These are phyloP conservation scores for Microcera coccophila DNA, from an alignment of 2,329 filamentous ascomycete species.

Conservation along the genomic window DNA sequence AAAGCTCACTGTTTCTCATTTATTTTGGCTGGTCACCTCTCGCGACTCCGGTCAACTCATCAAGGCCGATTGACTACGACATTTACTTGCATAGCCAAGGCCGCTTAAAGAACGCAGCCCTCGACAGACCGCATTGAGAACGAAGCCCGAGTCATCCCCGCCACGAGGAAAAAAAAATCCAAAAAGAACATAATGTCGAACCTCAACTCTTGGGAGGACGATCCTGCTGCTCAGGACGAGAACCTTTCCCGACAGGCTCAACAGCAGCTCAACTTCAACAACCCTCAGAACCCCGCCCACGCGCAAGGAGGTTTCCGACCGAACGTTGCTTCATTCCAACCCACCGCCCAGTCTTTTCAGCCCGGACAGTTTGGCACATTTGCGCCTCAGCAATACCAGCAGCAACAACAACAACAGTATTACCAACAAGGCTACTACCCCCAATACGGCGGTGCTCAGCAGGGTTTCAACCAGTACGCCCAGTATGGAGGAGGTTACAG, in stretches of 20 bases:
- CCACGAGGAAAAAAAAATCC: conserved; percentile 16
- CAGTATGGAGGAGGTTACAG: conserved; percentile 52
- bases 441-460: conserved; percentile 39
- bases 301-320: conserved; percentile 48
- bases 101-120: conserved; percentile 11
- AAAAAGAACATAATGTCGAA: conserved; percentile 64
- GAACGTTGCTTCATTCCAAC: conserved; percentile 64
- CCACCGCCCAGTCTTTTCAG: conserved; percentile 65
- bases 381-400: conserved; percentile 49
- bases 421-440: conserved; percentile 58
- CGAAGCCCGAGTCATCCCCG: background rate
- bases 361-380: conserved; percentile 65
- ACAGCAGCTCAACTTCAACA: conserved; percentile 72
- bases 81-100: conserved; percentile 11
- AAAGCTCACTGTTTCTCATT: conserved; percentile 5
- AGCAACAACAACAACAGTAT: conserved; percentile 49
- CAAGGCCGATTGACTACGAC: conserved; percentile 16
- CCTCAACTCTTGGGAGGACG: conserved; percentile 94
- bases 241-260: conserved; percentile 72
- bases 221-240: conserved; percentile 72
- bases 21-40: conserved; percentile 3
- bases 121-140: conserved; percentile 15
- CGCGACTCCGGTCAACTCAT: conserved; percentile 4
- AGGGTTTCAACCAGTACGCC: conserved; percentile 50
- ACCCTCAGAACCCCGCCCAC: conserved; percentile 46